Conservation (phyloP, 306 rosid species). For the Dryas alaskensis region DNA sequence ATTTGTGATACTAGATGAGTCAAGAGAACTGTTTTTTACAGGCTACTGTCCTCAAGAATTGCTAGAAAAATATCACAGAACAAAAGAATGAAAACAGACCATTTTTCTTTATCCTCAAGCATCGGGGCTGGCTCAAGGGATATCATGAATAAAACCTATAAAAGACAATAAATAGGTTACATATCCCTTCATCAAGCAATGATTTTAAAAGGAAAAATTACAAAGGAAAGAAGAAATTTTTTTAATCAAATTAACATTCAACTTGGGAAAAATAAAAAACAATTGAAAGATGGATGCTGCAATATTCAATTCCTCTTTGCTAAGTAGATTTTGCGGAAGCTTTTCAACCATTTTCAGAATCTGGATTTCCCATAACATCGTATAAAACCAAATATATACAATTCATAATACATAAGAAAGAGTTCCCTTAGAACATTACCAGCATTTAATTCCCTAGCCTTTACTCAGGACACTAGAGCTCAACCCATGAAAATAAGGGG, state of each 20-base stretch:
- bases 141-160: constrained; percentile 95
- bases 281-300: background rate
- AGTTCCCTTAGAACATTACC: no score
- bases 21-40: constrained; percentile 1
- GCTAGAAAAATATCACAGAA: constrained; percentile 7
- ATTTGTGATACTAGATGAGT: background rate
- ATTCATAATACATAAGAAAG: background rate
- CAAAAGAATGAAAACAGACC: constrained; percentile 52
- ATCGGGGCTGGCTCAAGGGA: constrained; percentile 98
- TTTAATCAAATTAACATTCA: constrained; percentile 1
- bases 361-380: no score
- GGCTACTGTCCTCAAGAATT: constrained; percentile 15
- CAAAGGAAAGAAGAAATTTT: background rate
- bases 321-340: background rate
- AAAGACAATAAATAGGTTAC: constrained; percentile 24
- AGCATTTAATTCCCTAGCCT: background rate
- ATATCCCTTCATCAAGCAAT: constrained; percentile 28
- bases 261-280: background rate
- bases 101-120: constrained; percentile 99
- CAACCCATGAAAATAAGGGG: background rate
- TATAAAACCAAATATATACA: background rate
- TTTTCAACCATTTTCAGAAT: background rate
- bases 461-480: background rate
- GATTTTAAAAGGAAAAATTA: background rate
- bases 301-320: background rate